phyloP scores from a whole-genome alignment of 2,329 filamentous ascomycete genomes.

The Myriosclerotinia duriaeana region DNA sequence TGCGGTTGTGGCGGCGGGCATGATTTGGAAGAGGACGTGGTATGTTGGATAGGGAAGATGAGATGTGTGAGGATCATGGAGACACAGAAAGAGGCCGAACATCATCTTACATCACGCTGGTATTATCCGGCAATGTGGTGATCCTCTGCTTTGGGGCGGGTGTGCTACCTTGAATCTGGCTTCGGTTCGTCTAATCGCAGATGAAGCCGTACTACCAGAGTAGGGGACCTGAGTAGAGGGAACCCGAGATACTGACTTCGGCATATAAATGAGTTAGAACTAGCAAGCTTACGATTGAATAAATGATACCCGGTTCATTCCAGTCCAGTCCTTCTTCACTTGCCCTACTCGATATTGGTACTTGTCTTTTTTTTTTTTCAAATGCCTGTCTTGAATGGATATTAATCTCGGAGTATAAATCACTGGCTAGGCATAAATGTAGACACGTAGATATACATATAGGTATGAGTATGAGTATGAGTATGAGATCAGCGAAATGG shows the following conservation, averaged over 20 bases:
- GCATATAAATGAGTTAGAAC: background rate
- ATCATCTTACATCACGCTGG: background rate
- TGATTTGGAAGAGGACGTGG: constrained; percentile 57
- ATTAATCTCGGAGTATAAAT: no score
- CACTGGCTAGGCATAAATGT: no score
- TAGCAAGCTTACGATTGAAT: background rate
- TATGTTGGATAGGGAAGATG: constrained; percentile 29
- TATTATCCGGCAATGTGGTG: background rate
- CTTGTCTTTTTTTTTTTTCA: no score
- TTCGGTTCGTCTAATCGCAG: background rate
- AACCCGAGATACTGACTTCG: background rate
- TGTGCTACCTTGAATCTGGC: background rate
- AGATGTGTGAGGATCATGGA: no score
- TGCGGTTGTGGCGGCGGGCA: constrained; percentile 60
- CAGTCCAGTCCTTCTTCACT: no score
- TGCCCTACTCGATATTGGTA: no score
- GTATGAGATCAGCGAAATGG: no score
- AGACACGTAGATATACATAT: no score
- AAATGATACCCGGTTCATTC: constrained; percentile 5
- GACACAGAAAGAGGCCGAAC: background rate
- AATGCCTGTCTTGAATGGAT: no score
- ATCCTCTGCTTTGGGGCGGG: background rate
- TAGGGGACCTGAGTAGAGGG: background rate
- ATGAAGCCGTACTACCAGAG: background rate
- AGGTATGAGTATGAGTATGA: no score